A percentile compares a stretch with the other conserved stretches of the same genome.
phyloP scores from a whole-genome alignment of 352 stramenopile species.

The Lagenidium sp. region DNA sequence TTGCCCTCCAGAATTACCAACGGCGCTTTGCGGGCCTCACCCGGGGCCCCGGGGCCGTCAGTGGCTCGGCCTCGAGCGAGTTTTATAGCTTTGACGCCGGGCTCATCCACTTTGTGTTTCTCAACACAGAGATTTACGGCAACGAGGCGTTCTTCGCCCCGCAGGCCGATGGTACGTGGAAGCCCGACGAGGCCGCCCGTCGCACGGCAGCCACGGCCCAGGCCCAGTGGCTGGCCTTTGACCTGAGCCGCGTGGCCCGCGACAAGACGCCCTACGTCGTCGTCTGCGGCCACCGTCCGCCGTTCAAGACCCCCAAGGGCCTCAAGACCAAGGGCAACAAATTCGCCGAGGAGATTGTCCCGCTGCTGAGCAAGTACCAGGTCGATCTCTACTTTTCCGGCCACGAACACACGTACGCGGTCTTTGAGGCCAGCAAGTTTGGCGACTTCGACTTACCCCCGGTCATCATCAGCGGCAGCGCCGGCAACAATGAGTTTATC shows the following conservation, averaged over 20 bases:
- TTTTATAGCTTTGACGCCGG: constrained; percentile 73
- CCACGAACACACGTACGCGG: constrained; percentile 66
- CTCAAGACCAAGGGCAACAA: constrained; percentile 30
- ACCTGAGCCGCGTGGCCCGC: constrained; percentile 56
- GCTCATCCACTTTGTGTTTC: constrained; percentile 61
- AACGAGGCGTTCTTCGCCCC: constrained; percentile 42
- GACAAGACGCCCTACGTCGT: constrained; percentile 56
- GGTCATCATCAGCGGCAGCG: constrained; percentile 63
- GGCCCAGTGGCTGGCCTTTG: constrained; percentile 55
- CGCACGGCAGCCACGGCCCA: constrained; percentile 19
- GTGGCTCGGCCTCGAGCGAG: constrained; percentile 55
- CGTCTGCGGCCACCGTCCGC: constrained; percentile 57
- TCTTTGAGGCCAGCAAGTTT: constrained; percentile 45
- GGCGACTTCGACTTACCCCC: constrained; percentile 41
- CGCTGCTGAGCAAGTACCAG: constrained; percentile 61
- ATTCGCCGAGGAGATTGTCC: constrained; percentile 58
- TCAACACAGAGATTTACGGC: constrained; percentile 75
- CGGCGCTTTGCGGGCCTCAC: constrained; percentile 46
- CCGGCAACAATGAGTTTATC: constrained; percentile 76
- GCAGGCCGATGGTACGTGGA: constrained; percentile 41
- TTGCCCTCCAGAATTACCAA: constrained; percentile 70
- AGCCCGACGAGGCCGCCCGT: constrained; percentile 30
- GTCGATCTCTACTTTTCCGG: constrained; percentile 64
- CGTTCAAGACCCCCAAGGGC: constrained; percentile 51
- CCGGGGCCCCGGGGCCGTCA: constrained; percentile 36